Percentiles rank a stretch among this genome's conserved stretches.
Evolutionary conservation across 2,329 filamentous ascomycete species (phyloP).

Genomic region (Aureobasidium sp.): DNA sequence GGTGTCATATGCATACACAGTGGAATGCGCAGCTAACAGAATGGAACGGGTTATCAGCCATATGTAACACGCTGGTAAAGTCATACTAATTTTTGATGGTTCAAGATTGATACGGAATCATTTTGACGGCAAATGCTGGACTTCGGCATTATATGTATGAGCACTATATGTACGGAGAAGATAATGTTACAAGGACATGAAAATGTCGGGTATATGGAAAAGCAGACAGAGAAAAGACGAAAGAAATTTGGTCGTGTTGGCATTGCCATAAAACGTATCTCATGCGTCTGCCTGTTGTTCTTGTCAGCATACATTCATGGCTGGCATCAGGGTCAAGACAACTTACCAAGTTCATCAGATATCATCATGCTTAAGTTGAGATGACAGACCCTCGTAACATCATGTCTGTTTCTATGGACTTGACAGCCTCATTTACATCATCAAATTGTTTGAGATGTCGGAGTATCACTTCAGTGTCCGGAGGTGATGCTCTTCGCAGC

Average conservation of each 20-base stretch:
- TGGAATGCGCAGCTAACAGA: too few relatives aligned
- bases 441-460: neutral
- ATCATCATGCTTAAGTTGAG: neutral
- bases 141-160: neutral
- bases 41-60: neutral
- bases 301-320: too few relatives aligned
- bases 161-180: neutral
- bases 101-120: neutral
- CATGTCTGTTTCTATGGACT: neutral
- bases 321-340: too few relatives aligned
- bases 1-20: too few relatives aligned
- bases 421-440: slow-evolving; percentile 7
- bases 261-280: neutral
- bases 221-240: neutral
- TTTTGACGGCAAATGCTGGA: neutral
- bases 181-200: neutral
- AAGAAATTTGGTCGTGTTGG: neutral
- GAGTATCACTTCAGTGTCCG: neutral
- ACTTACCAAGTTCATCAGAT: neutral
- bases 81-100: neutral
- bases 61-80: neutral
- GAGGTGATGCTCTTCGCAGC: neutral
- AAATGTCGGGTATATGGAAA: neutral
- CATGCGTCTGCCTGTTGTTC: neutral
- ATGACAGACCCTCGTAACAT: neutral